Evolutionary conservation across 2,329 filamentous ascomycete genomes (phyloP).

Genomic region (Aphanocladium album): DNA sequence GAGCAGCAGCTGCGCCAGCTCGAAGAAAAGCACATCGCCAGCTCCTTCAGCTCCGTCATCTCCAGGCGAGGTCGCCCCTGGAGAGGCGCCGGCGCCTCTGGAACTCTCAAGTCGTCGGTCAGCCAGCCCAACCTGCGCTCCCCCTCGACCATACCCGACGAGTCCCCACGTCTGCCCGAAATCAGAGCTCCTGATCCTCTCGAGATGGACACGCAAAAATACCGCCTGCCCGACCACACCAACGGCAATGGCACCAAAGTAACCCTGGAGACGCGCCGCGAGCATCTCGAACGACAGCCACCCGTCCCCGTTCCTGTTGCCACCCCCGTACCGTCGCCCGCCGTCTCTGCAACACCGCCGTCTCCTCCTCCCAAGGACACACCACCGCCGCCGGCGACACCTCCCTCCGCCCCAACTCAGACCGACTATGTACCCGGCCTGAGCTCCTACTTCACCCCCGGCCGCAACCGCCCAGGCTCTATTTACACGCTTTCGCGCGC

Average conservation of each 20-base stretch:
- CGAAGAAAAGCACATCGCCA: constrained; percentile 60
- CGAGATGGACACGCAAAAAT: constrained; percentile 70
- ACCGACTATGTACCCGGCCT: constrained; percentile 46
- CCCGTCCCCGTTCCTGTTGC: too few relatives aligned
- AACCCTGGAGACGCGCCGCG: constrained; percentile 51
- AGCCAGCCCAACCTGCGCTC: constrained; percentile 20
- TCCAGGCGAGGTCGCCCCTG: constrained; percentile 66
- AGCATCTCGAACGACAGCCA: constrained; percentile 50
- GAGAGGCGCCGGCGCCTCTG: constrained; percentile 54
- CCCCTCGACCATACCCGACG: constrained; percentile 23
- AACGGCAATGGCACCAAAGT: constrained; percentile 64
- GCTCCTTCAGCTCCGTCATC: constrained; percentile 45
- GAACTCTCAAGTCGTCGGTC: constrained; percentile 20
- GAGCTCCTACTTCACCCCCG: constrained; percentile 62
- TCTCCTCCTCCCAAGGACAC: constrained; percentile 36
- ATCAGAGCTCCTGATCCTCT: constrained; percentile 45
- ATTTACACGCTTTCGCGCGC: constrained; percentile 90
- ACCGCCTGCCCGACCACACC: constrained; percentile 64
- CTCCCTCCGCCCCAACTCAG: constrained; percentile 20
- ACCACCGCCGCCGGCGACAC: constrained; percentile 31
- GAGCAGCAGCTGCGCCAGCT: constrained; percentile 65
- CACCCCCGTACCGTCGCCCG: constrained; percentile 35
- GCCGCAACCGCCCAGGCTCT: constrained; percentile 68
- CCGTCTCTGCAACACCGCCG: constrained; percentile 29
- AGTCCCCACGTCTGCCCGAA: constrained; percentile 42